Evolutionary conservation across 1,139 yeast genomes (phyloP), one percentile per base, ranked within the genome.

Genomic region (Pichia norvegensis): DNA sequence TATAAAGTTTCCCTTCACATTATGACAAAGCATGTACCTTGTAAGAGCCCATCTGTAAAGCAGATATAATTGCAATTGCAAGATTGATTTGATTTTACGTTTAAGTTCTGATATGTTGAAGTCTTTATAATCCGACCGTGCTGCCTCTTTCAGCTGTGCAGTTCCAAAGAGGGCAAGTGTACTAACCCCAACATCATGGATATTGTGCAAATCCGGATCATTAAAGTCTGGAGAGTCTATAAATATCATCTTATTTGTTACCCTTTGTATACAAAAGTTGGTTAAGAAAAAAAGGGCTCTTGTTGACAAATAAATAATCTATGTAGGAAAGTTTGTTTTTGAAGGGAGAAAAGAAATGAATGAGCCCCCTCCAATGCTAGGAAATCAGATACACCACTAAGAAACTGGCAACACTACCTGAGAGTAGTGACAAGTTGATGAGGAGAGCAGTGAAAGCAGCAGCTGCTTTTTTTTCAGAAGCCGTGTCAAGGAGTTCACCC

Each of bases 401-500:
- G 59, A 86, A 86, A 57, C 95, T 82, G 44, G 82, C 62, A 1
- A 88, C 57, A 52, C 95, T 80, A 2, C 97, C 97, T 3, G 74
- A 68, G 0, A 94, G 80, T 46, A 88, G 70, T 0, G 95, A 95
- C 20, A 78, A 58, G 49, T 90, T 81, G 45, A 87, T 71, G 53
- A 85, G 78, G 17, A 87, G 78, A 1, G 87, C 79, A 47, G 95
- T 84, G 62, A 88, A 85, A 4, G 96, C 97, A 36, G 97, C 96
- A 1, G 97, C 95, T 0, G 96, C 96, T 53, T 85, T 88, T 62
- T 80, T 81, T 59, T 86, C 94, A 20, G 74, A 74, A 40, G 78
- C 85, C 16, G 66, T 69, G 31, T 72, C 74, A 49, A 82, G 70
- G 46, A 71, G 69, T 19, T 71, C 70, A 0, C 90, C 83, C 7